Conservation (phyloP, 176 grass and related monocot genomes). For the Urochloa ruziziensis region DNA sequence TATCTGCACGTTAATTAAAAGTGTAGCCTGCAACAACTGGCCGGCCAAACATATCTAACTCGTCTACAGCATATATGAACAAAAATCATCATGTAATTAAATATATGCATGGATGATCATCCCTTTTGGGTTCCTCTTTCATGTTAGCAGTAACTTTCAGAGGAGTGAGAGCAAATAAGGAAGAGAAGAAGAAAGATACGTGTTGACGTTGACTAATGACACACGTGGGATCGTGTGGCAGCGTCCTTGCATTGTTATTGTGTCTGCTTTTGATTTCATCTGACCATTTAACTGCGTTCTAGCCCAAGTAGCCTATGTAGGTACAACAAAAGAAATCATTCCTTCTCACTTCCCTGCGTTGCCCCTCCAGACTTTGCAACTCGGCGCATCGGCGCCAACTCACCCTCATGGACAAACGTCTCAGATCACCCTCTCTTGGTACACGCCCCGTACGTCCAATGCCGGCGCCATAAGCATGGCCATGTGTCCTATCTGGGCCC, state of each 20-base stretch:
- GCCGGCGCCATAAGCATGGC: too few relatives aligned
- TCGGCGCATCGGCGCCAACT: too few relatives aligned
- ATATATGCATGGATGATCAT: not conserved
- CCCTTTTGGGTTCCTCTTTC: not conserved
- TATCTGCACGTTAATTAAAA: slow-evolving; percentile 2
- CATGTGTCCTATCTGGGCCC: too few relatives aligned
- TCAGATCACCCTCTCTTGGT: too few relatives aligned
- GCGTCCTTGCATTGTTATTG: not conserved
- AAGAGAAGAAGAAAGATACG: not conserved
- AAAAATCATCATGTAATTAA: not conserved
- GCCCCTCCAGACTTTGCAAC: too few relatives aligned
- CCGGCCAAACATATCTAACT: not conserved
- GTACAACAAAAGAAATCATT: too few relatives aligned
- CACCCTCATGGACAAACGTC: too few relatives aligned
- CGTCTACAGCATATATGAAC: too few relatives aligned
- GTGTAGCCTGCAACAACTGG: not conserved
- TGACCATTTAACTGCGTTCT: too few relatives aligned
- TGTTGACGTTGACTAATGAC: not conserved
- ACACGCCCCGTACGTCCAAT: too few relatives aligned
- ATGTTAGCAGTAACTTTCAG: slow-evolving; percentile 16
- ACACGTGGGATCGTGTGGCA: not conserved
- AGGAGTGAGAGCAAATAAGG: not conserved
- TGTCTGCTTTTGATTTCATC: not conserved
- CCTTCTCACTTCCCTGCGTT: too few relatives aligned
- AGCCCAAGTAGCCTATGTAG: too few relatives aligned